These are phyloP conservation scores for Cladophialophora bantiana DNA, from an alignment of 2,329 filamentous ascomycete species.

Conservation along the genomic window DNA sequence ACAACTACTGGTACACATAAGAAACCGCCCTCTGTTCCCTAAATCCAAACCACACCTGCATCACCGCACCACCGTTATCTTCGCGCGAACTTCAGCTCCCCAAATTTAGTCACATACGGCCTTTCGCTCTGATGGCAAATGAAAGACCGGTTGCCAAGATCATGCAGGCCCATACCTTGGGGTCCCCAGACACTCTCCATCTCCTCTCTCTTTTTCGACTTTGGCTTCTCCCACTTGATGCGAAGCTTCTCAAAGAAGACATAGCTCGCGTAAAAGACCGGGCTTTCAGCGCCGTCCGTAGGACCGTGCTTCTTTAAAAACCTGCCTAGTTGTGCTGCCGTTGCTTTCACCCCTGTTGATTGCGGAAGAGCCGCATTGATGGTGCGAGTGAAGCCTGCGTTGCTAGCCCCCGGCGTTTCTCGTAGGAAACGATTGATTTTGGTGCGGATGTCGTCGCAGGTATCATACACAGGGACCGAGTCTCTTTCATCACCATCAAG, in stretches of 20 bases:
- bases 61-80: neutral
- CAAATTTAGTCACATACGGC: conserved; percentile 9
- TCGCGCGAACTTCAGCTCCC: neutral
- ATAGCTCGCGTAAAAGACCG: conserved; percentile 62
- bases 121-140: neutral
- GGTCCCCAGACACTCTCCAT: conserved; percentile 56
- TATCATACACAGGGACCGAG: conserved; percentile 61
- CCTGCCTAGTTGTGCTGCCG: conserved; percentile 53
- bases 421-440: conserved; percentile 62
- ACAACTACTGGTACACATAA: too few species aligned
- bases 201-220: conserved; percentile 58
- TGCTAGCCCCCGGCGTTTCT: conserved; percentile 51
- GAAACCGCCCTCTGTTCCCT: too few species aligned
- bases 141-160: neutral
- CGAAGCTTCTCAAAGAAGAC: conserved; percentile 67
- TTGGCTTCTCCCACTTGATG: conserved; percentile 59
- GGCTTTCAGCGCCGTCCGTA: conserved; percentile 57
- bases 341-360: conserved; percentile 44
- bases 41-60: neutral
- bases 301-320: conserved; percentile 61
- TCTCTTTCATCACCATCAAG: conserved; percentile 58
- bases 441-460: conserved; percentile 64
- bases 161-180: conserved; percentile 20
- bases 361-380: conserved; percentile 53
- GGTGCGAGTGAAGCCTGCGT: conserved; percentile 60